Base-by-base conservation (phyloP, 2,329 filamentous ascomycete genomes). In the Periconia digitata region DNA sequence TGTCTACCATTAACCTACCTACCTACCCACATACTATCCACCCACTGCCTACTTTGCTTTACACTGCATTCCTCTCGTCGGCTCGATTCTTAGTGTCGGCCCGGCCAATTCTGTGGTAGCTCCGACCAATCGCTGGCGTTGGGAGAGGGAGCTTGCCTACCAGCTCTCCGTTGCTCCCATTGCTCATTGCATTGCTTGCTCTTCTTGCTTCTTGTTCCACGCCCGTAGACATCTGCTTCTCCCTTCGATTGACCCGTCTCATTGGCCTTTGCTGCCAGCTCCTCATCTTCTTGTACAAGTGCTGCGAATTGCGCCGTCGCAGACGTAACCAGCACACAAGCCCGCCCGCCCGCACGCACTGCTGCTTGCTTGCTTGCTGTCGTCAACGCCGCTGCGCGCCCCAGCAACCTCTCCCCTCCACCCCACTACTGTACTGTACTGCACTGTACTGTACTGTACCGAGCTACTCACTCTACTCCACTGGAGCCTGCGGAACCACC, bases 161-260 rank as follows among this genome's bases (percentile, higher is more conserved):
- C n/a, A n/a, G 56, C 63, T 62, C 49, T 17, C 58, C 55, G 55
- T 62, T 59, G 56, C 59, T 55, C n/a, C 27, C 16, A 21, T 32
- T 43, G 17, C 32, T 22, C 34, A 16, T 22, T 17, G 22, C 40
- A 16, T n/a, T 18, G 15, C 15, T 24, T 32, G 27, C 10, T 32
- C 27, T 32, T 10, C 27, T 32, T 32, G 27, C 27, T 32, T 32
- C 24, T 27, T 27, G 7, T 27, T 27, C 7, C 24, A 7, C n/a
- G 6, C 60, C 64, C 60, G 58, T 57, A 62, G 54, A 59, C 49
- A 51, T 50, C 54, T 58, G 56, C 60, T 62, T 32, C 27, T 32
- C n/a, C 27, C n/a, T n/a, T 32, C 10, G 10, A 15, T 32, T 32
- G 27, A 10, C 12, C 27, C 5, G 7, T 12, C 24, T 15, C 27